Evolutionary conservation across 805 yeast species (phyloP), one percentile per base, ranked within the genome.

Genomic region (Nakazawaea wickerhamii): DNA sequence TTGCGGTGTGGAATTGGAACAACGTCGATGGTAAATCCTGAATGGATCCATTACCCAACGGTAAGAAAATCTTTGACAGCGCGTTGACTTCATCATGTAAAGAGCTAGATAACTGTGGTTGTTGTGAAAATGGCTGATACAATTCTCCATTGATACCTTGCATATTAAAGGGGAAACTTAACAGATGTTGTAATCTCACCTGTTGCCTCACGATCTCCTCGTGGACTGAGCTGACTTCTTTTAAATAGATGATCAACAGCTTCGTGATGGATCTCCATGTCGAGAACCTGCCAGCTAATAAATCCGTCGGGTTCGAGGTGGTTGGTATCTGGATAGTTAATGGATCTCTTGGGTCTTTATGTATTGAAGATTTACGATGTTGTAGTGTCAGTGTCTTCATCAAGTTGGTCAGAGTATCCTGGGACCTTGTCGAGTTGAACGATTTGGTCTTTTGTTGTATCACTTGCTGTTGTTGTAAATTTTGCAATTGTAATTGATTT

Each of bases 161-260:
- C 52, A 75, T 56, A 47, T 75, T 59, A 56, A 76, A 67, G 15
- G 77, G 75, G 52, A 76, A 68, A 36, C 68, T 65, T 15, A 85
- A 81, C 8, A 95, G 88, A 58, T 87, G 90, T 47, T 87, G 85
- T 35, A 89, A 70, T 39, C 95, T 68, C 39, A 81, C 63, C 51
- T 87, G 93, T 55, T 87, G 95, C 46, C 95, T 77, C 27, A 85
- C 80, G 14, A 87, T 75, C 57, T 90, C 96, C 60, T 90, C 96
- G 58, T 89, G 93, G 44, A 86, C 90, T 11, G 84, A 74, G 8
- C 87, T 88, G 30, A 79, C 81, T 55, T 89, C 96, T 48, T 75
- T 76, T 48, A 91, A 68, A 56, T 91, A 91, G 36, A 73, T 76
- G 17, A 86, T 71, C 43, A 91, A 64, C 27, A 91, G 82, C 48